phyloP scores from a whole-genome alignment of 2,329 filamentous ascomycete genomes.

The Neurospora sp. region DNA sequence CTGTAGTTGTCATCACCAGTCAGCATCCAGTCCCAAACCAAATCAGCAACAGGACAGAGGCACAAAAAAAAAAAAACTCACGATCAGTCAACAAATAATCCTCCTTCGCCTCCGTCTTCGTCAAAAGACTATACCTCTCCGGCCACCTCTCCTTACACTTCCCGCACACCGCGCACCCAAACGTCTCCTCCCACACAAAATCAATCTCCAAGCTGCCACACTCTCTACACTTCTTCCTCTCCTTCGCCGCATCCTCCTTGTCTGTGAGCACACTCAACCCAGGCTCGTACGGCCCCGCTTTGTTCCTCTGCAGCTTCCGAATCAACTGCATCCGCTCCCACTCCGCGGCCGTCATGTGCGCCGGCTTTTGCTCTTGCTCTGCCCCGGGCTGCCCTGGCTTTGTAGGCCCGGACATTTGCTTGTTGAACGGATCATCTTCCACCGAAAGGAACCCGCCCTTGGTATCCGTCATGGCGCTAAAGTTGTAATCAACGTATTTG shows the following conservation, averaged over 20 bases:
- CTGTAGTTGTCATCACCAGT: constrained; percentile 30
- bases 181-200: constrained; percentile 86
- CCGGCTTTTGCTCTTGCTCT: constrained; percentile 57
- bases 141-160: constrained; percentile 81
- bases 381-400: constrained; percentile 19
- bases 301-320: constrained; percentile 59
- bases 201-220: constrained; percentile 82
- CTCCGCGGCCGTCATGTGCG: constrained; percentile 80
- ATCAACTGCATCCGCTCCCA: constrained; percentile 82
- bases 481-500: constrained; percentile 95
- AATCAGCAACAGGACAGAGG: no score
- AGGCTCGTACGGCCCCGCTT: constrained; percentile 79
- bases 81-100: constrained; percentile 92
- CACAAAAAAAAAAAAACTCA: constrained; percentile 33
- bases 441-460: constrained; percentile 90
- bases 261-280: constrained; percentile 67
- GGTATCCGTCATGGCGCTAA: constrained; percentile 95
- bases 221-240: constrained; percentile 70
- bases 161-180: constrained; percentile 65
- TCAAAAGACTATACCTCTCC: constrained; percentile 89
- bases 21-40: neutral
- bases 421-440: constrained; percentile 86
- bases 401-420: constrained; percentile 49
- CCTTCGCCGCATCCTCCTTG: constrained; percentile 28
- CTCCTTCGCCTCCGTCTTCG: constrained; percentile 91